Evolutionary conservation across 1,139 yeast genomes (phyloP).

Genomic region (Petasospora fabianii): DNA sequence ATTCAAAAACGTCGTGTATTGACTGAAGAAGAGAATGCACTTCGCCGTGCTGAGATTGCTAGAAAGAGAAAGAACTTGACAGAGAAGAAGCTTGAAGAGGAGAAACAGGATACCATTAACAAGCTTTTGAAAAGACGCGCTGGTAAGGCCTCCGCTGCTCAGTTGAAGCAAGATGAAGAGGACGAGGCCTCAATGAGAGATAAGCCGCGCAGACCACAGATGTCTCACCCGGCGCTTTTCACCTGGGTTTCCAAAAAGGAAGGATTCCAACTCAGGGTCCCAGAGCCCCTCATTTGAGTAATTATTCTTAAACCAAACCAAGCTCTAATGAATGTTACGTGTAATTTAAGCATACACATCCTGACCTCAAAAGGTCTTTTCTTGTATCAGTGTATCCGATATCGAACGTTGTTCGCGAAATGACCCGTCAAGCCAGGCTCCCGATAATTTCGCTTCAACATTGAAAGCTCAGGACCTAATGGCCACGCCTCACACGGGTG

Average conservation of each 20-base stretch:
- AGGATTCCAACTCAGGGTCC: constrained; percentile 27
- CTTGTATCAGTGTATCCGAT: no score
- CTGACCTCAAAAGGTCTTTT: no score
- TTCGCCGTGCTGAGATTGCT: constrained; percentile 83
- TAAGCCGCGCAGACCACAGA: constrained; percentile 37
- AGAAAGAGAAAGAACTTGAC: constrained; percentile 84
- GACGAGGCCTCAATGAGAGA: constrained; percentile 28
- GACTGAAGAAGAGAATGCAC: constrained; percentile 80
- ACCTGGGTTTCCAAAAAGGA: constrained; percentile 37
- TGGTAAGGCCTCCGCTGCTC: constrained; percentile 30
- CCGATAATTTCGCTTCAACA: no score
- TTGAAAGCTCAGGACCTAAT: no score
- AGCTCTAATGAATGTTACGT: no score
- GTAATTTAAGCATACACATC: no score
- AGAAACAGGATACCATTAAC: constrained; percentile 85
- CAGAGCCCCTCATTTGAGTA: constrained; percentile 16
- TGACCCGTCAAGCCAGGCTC: no score
- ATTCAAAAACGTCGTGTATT: constrained; percentile 44
- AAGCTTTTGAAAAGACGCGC: constrained; percentile 83
- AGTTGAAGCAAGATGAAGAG: constrained; percentile 37
- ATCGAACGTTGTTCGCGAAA: no score
- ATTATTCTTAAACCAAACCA: no score
- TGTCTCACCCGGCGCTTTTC: constrained; percentile 46
- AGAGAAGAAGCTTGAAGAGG: constrained; percentile 83
- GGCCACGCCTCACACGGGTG: no score